phyloP scores from a whole-genome alignment of 257 asterid genomes.

The Gentiana straminea region DNA sequence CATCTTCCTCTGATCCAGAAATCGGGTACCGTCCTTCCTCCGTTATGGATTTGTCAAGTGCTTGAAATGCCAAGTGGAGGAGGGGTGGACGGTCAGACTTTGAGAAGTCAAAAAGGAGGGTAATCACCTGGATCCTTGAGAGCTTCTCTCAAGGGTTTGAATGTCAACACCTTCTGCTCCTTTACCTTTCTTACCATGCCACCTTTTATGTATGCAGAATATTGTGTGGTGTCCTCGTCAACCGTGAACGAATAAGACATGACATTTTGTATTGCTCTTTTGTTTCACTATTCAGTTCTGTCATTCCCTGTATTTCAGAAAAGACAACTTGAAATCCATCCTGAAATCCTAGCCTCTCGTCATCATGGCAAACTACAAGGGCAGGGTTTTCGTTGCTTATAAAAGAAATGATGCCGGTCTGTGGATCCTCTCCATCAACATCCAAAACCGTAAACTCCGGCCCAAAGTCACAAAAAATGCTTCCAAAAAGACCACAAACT shows the following conservation, averaged over 20 bases:
- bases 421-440: constrained; percentile 95
- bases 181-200: constrained; percentile 87
- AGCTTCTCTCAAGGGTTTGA: constrained; percentile 74
- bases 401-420: constrained; percentile 82
- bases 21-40: constrained; percentile 57
- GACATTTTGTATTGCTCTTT: constrained; percentile 56
- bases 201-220: constrained; percentile 64
- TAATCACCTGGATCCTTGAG: constrained; percentile 75
- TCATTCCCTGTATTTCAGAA: constrained; percentile 80
- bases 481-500: constrained; percentile 86
- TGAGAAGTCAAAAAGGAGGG: constrained; percentile 78
- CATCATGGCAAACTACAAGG: constrained; percentile 79
- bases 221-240: constrained; percentile 78
- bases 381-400: constrained; percentile 78
- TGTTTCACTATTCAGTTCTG: constrained; percentile 89
- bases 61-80: constrained; percentile 81
- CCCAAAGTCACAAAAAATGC: constrained; percentile 80
- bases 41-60: constrained; percentile 61
- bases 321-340: constrained; percentile 85
- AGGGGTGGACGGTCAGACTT: constrained; percentile 89
- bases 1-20: constrained; percentile 92
- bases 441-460: constrained; percentile 78
- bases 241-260: constrained; percentile 76
- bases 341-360: constrained; percentile 92
- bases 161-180: constrained; percentile 76